phyloP scores from a whole-genome alignment of 2,329 filamentous ascomycete genomes.

The Aspergillus sp. region DNA sequence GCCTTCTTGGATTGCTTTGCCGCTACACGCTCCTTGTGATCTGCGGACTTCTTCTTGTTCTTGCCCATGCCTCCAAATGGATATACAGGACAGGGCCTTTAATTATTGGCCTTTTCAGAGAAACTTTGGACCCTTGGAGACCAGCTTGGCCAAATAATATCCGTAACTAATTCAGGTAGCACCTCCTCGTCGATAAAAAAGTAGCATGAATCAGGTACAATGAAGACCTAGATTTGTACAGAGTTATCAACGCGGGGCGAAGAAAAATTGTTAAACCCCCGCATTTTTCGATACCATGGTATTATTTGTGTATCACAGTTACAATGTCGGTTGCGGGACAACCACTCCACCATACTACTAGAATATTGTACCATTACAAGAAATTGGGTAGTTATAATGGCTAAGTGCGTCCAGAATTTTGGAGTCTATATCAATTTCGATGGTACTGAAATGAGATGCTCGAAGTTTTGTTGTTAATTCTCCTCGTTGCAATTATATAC shows the following conservation, averaged over 20 bases:
- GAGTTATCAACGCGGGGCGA: neutral
- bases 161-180: neutral
- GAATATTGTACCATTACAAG: neutral
- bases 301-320: conserved; percentile 4
- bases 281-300: conserved; percentile 1
- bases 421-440: too few relatives aligned
- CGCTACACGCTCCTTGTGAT: conserved; percentile 57
- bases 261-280: conserved; percentile 8
- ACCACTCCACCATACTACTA: neutral
- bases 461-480: neutral
- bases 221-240: neutral
- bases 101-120: neutral
- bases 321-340: neutral
- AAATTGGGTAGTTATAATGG: neutral
- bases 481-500: neutral
- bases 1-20: conserved; percentile 87
- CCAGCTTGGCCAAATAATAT: neutral
- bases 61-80: conserved; percentile 44
- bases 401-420: too few relatives aligned
- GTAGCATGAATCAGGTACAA: neutral
- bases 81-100: neutral
- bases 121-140: neutral
- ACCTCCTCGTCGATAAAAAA: neutral
- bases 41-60: conserved; percentile 58
- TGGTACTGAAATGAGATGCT: neutral